A percentile compares a stretch with the other conserved stretches of the same genome.
Conservation (phyloP, 805 yeast species). For the Isabelozyma heimii region DNA sequence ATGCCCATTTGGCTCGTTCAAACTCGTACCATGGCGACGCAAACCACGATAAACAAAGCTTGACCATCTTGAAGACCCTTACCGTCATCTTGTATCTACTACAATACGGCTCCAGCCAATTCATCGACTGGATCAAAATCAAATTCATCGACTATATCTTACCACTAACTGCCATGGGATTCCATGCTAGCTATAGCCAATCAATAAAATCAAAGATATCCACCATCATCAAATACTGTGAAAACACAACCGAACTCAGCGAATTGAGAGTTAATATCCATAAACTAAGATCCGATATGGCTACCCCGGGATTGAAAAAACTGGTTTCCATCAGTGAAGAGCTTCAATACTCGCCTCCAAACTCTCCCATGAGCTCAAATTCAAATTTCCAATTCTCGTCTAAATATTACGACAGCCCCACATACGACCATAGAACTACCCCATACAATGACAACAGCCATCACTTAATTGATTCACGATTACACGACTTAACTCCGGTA, state of each 20-base stretch:
- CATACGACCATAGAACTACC: neutral
- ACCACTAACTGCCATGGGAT: slow-evolving; percentile 14
- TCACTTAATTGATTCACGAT: neutral
- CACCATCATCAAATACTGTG: slow-evolving; percentile 27
- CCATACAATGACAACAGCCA: neutral
- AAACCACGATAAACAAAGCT: slow-evolving; percentile 18
- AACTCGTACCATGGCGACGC: neutral
- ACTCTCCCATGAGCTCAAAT: neutral
- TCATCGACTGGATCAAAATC: slow-evolving; percentile 42
- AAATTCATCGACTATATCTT: slow-evolving; percentile 9
- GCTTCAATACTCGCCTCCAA: neutral
- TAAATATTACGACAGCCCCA: neutral
- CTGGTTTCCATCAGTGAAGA: neutral
- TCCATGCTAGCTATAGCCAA: slow-evolving; percentile 14
- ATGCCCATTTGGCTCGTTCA: slow-evolving; percentile 5
- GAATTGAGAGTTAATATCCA: slow-evolving; percentile 42
- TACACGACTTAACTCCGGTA: neutral
- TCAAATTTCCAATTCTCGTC: neutral
- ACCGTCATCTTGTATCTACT: slow-evolving; percentile 51
- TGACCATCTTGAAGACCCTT: slow-evolving; percentile 46
- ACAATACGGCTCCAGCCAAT: slow-evolving; percentile 53
- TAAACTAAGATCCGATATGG: slow-evolving; percentile 39
- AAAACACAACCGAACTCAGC: slow-evolving; percentile 29
- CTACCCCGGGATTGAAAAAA: slow-evolving; percentile 32
- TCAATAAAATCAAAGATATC: slow-evolving; percentile 38